Conservation (phyloP, 495 filamentous ascomycete genomes). For the Parachaetomium inaequale region DNA sequence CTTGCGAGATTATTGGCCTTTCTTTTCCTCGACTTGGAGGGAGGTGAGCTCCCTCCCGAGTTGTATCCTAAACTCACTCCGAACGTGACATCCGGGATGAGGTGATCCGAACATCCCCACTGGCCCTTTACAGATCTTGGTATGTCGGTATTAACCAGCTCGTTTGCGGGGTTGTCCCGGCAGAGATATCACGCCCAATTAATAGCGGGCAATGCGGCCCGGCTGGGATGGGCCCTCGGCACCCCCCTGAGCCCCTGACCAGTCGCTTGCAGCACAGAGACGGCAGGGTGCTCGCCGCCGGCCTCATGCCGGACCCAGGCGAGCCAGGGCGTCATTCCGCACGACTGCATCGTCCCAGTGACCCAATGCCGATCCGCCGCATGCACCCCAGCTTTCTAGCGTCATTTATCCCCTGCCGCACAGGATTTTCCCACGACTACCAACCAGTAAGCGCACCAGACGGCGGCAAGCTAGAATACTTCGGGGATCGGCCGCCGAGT, state of each 20-base stretch:
- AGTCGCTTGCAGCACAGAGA: constrained; percentile 1
- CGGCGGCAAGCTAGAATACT: background rate
- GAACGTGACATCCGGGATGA: background rate
- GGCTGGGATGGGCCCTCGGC: constrained; percentile 8
- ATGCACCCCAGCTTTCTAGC: constrained; percentile 25
- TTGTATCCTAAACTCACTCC: background rate
- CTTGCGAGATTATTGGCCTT: no score
- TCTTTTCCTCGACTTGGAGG: background rate
- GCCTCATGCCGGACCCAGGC: constrained; percentile 2
- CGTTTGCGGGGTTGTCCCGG: constrained; percentile 1
- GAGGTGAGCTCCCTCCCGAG: background rate
- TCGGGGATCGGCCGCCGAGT: constrained; percentile 16
- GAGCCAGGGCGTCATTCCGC: constrained; percentile 8
- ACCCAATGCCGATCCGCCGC: constrained; percentile 17
- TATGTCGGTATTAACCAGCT: constrained; percentile 5
- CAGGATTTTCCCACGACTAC: constrained; percentile 15
- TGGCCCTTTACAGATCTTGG: constrained; percentile 9
- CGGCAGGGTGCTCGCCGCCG: background rate
- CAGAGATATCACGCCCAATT: constrained; percentile 19
- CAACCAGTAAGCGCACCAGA: background rate
- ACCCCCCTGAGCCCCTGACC: constrained; percentile 1
- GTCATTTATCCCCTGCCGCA: constrained; percentile 20
- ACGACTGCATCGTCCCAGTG: background rate
- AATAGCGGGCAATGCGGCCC: constrained; percentile 31
- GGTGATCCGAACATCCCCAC: background rate